These are phyloP conservation scores for Planoprotostelium fungivorum DNA, from an alignment of 78 protist genomes.

Conservation along the genomic window DNA sequence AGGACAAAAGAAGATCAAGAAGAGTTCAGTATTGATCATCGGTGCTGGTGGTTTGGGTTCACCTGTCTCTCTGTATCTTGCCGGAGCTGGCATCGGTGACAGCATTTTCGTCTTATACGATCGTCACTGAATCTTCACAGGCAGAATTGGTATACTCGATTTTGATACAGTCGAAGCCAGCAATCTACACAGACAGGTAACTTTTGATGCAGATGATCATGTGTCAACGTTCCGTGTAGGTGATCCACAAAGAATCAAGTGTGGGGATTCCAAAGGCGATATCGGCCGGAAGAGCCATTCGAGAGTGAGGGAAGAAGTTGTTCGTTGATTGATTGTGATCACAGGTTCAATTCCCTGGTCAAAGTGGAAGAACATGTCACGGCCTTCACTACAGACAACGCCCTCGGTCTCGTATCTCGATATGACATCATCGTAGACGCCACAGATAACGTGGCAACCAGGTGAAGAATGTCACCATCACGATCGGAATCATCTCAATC, in stretches of 20 bases:
- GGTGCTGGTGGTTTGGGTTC: slow-evolving; percentile 91
- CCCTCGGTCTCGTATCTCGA: slow-evolving; percentile 29
- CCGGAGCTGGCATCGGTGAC: slow-evolving; percentile 79
- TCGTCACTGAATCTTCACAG: background rate
- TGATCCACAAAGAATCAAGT: slow-evolving; percentile 27
- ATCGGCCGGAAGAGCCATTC: slow-evolving; percentile 24
- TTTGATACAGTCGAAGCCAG: slow-evolving; percentile 67
- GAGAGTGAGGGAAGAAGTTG: background rate
- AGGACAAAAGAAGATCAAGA: slow-evolving; percentile 37
- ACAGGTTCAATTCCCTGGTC: slow-evolving; percentile 25
- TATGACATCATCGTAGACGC: slow-evolving; percentile 83
- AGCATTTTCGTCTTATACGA: background rate
- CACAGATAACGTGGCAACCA: slow-evolving; percentile 72
- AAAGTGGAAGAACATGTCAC: slow-evolving; percentile 7
- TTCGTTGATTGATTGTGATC: background rate
- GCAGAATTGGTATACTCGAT: slow-evolving; percentile 68
- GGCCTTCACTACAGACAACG: slow-evolving; percentile 52
- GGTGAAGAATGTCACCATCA: slow-evolving; percentile 8
- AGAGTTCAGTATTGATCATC: slow-evolving; percentile 51
- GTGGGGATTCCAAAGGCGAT: slow-evolving; percentile 39
- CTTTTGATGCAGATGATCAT: background rate
- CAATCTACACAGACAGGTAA: slow-evolving; percentile 82
- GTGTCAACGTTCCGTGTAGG: background rate
- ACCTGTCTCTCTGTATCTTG: slow-evolving; percentile 72
- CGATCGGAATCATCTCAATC: too few relatives aligned